Conservation (phyloP, 192 early-diverging fungal species). For the Thamnidium elegans region DNA sequence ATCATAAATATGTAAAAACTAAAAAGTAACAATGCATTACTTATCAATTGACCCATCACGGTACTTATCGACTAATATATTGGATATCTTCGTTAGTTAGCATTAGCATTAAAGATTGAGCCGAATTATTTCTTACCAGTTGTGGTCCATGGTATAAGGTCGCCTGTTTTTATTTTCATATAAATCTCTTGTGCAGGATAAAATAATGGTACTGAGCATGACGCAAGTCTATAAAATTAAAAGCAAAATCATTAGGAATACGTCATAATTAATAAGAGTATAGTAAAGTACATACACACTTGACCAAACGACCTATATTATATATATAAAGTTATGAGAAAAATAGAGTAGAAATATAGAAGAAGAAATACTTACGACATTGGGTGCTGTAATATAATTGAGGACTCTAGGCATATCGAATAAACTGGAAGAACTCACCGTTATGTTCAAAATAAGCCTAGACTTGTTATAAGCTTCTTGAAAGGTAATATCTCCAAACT, state of each 20-base stretch:
- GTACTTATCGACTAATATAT: conserved; percentile 58
- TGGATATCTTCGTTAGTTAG: no score
- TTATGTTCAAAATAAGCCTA: conserved; percentile 73
- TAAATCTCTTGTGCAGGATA: conserved; percentile 66
- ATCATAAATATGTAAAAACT: not conserved
- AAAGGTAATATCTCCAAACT: conserved; percentile 73
- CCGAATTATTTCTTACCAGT: not conserved
- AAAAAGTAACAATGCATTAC: conserved; percentile 36
- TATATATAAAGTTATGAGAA: not conserved
- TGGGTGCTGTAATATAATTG: conserved; percentile 78
- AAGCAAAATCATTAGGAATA: not conserved
- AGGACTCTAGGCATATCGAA: conserved; percentile 79
- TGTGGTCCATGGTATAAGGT: conserved; percentile 69
- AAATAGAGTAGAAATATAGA: not conserved
- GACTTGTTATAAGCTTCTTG: conserved; percentile 79
- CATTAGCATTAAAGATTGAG: not conserved
- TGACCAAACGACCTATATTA: conserved; percentile 63
- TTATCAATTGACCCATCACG: conserved; percentile 82
- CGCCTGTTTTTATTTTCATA: conserved; percentile 67
- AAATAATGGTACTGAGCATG: conserved; percentile 72
- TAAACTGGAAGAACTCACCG: conserved; percentile 67
- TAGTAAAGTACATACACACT: conserved; percentile 61
- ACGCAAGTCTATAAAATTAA: conserved; percentile 58
- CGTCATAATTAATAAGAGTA: not conserved
- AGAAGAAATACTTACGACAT: conserved; percentile 55